phyloP scores from a whole-genome alignment of 495 filamentous ascomycete species.

The Podospora anserina region DNA sequence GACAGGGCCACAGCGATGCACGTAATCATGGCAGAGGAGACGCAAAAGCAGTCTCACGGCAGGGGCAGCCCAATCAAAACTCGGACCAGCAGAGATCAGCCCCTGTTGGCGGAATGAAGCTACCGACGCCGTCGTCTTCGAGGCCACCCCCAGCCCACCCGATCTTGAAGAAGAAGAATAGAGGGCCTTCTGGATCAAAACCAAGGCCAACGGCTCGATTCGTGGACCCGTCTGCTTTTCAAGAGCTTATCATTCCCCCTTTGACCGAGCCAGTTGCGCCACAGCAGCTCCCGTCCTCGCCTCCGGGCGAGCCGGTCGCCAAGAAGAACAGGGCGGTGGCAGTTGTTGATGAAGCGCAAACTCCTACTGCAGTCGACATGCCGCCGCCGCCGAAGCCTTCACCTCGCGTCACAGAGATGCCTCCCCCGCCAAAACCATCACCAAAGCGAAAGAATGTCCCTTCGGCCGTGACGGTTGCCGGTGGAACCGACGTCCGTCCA shows the following conservation, averaged over 20 bases:
- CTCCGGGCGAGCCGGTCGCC: neutral
- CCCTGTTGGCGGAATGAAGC: conserved; percentile 20
- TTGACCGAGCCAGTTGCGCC: neutral
- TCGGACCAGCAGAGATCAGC: conserved; percentile 3
- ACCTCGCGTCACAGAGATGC: conserved; percentile 19
- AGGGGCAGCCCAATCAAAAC: conserved; percentile 13
- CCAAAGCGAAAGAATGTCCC: conserved; percentile 1
- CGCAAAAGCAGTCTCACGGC: neutral
- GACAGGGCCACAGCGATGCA: neutral
- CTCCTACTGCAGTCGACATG: conserved; percentile 17
- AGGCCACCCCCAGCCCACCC: conserved; percentile 42
- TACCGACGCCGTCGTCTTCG: conserved; percentile 31
- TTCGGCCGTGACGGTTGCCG: neutral
- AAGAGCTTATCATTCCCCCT: conserved; percentile 15
- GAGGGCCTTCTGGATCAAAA: conserved; percentile 49
- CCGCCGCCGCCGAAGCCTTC: conserved; percentile 11
- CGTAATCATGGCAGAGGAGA: neutral
- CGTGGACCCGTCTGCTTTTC: conserved; percentile 45
- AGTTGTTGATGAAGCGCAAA: neutral
- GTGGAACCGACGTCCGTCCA: conserved; percentile 8
- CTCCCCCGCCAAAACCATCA: conserved; percentile 25
- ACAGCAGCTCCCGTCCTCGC: neutral
- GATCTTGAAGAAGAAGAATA: conserved; percentile 54
- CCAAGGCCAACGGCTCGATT: conserved; percentile 52
- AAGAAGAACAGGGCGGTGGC: neutral